These are phyloP conservation scores for Raphanus raphanistrum DNA, from an alignment of 345 rosid genomes.

Conservation along the genomic window DNA sequence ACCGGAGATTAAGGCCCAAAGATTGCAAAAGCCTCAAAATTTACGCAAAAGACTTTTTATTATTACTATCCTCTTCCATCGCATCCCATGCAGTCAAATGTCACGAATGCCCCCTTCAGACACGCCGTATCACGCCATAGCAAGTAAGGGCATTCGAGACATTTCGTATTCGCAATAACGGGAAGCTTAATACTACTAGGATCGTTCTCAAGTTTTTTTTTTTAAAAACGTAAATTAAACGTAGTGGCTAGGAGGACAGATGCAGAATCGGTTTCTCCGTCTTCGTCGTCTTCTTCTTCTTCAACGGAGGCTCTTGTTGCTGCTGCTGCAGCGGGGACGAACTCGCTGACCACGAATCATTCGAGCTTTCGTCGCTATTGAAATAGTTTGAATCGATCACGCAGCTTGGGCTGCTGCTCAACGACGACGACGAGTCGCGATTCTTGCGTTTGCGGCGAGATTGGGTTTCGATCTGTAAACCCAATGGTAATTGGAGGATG, in stretches of 20 bases:
- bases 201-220: neutral
- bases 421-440: constrained; percentile 15
- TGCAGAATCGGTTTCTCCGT: constrained; percentile 33
- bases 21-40: constrained; percentile 21
- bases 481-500: constrained; percentile 39
- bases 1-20: constrained; percentile 28
- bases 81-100: constrained; percentile 41
- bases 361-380: constrained; percentile 46
- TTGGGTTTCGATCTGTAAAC: neutral
- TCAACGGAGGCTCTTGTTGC: constrained; percentile 40
- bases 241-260: constrained; percentile 22
- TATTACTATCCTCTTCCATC: constrained; percentile 22
- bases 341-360: constrained; percentile 17
- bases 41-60: constrained; percentile 18
- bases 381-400: constrained; percentile 61
- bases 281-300: constrained; percentile 61
- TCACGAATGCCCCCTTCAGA: constrained; percentile 40
- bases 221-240: neutral
- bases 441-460: constrained; percentile 56
- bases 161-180: constrained; percentile 40
- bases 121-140: constrained; percentile 7
- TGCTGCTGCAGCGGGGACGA: constrained; percentile 23
- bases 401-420: constrained; percentile 56
- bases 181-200: constrained; percentile 12
- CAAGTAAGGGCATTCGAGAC: constrained; percentile 40